Evolutionary conservation across 225 moss, liverwort and hornwort species (phyloP).

Genomic region (Climacium dendroides): DNA sequence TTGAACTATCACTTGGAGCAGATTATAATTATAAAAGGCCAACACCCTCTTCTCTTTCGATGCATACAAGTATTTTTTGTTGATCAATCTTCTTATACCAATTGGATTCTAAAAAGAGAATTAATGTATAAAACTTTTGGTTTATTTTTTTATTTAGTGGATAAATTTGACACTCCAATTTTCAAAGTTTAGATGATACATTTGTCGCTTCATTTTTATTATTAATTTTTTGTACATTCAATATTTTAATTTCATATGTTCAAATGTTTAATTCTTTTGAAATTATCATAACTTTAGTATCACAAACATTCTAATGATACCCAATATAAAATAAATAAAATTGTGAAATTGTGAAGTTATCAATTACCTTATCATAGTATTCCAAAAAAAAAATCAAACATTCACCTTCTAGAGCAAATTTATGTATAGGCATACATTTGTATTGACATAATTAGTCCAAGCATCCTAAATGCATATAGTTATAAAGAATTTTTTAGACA

Average conservation of each 20-base stretch:
- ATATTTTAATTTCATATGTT: not conserved
- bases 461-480: not conserved
- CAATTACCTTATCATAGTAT: not conserved
- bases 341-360: fast-evolving
- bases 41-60: not conserved
- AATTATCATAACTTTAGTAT: not conserved
- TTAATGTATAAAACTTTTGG: not conserved
- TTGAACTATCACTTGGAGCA: not conserved
- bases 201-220: not conserved
- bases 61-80: not conserved
- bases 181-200: not conserved
- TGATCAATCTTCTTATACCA: not conserved
- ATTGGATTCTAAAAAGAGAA: not conserved
- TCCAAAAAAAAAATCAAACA: not conserved
- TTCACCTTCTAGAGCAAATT: not conserved
- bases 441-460: not conserved
- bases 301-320: not conserved
- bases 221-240: not conserved
- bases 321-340: not conserved
- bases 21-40: not conserved
- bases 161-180: not conserved
- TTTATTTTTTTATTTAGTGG: too few species aligned
- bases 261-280: not conserved
- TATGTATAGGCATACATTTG: not conserved
- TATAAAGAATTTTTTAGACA: not conserved